Evolutionary conservation across 1,139 yeast species (phyloP), one percentile per base, ranked within the genome.

Genomic region (Yamadazyma mexicana): DNA sequence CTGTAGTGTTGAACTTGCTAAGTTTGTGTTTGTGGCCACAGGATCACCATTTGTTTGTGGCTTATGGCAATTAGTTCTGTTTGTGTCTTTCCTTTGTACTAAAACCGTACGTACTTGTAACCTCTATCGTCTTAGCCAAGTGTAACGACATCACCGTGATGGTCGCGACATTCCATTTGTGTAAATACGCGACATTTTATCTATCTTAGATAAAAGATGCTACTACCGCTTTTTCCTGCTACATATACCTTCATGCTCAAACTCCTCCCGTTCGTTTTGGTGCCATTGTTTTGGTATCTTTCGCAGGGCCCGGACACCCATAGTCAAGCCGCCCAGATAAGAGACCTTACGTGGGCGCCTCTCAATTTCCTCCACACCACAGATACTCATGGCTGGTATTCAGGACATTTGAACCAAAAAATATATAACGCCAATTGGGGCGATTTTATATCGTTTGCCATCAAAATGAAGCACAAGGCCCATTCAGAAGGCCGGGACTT

Each of bases 371-470:
- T 91, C 27, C 97, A 89, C 53, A 89, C 98, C 1, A 92, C 98
- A 1, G 98, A 92, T 53, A 91, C 97, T 2, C 98, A 92, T 59
- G 94, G 92, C 0, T 92, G 98, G 98, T 78, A 85, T 45, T 80
- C 91, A 4, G 97, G 98, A 0, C 98, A 91, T 62, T 50, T 77
- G 30, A 79, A 81, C 48, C 96, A 89, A 59, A 72, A 75, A 22
- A 78, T 76, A 44, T 92, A 83, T 58, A 75, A 83, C 34, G 95
- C 87, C 7, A 87, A 88, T 57, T 92, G 96, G 96, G 98, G 98
- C 8, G 96, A 92, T 55, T 87, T 86, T 48, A 58, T 86, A 3
- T 82, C 94, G 0, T 89, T 92, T 53, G 64, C 79, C 1, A 50
- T 60, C 11, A 79, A 77, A 40, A 59, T 87, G 56, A 63, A 67